Evolutionary conservation across 1,139 yeast species (phyloP).

Genomic region (Blastobotrys arbuscula): DNA sequence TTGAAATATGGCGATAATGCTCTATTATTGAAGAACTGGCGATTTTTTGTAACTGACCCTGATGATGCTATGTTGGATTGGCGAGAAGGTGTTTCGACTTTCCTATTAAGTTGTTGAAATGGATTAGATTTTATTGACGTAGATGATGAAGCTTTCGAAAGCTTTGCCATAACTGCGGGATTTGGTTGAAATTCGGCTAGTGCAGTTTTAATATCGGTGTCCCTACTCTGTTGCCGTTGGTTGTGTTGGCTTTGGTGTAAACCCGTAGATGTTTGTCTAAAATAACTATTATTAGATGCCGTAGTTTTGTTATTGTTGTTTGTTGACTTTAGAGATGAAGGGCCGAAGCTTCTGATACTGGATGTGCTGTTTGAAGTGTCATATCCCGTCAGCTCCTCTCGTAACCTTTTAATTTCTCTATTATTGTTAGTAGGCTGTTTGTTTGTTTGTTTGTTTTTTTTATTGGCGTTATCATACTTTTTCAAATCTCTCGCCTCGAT

Average conservation of each 20-base stretch:
- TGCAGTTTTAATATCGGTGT: background rate
- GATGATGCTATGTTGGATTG: constrained; percentile 2
- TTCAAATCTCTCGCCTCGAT: constrained; percentile 1
- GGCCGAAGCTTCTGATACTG: background rate
- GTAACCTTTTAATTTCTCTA: constrained; percentile 1
- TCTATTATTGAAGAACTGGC: constrained; percentile 3
- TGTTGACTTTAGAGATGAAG: background rate
- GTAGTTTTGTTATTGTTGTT: background rate
- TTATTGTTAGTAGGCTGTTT: background rate
- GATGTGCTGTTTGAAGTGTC: background rate
- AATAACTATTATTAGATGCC: background rate
- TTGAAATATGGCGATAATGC: constrained; percentile 3
- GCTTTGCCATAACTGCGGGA: background rate
- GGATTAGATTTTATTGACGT: background rate
- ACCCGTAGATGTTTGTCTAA: background rate
- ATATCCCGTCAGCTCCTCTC: constrained; percentile 1
- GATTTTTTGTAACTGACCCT: background rate
- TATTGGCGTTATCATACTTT: background rate
- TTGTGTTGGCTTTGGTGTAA: background rate
- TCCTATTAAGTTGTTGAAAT: constrained; percentile 3
- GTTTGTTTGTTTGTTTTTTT: background rate
- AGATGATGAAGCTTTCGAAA: background rate
- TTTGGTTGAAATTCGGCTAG: constrained; percentile 1
- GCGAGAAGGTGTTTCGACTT: background rate
- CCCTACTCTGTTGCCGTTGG: background rate